Evolutionary conservation across 2,329 filamentous ascomycete genomes (phyloP), one percentile per base, ranked within the genome.

Genomic region (Teratosphaeria gauchensis): DNA sequence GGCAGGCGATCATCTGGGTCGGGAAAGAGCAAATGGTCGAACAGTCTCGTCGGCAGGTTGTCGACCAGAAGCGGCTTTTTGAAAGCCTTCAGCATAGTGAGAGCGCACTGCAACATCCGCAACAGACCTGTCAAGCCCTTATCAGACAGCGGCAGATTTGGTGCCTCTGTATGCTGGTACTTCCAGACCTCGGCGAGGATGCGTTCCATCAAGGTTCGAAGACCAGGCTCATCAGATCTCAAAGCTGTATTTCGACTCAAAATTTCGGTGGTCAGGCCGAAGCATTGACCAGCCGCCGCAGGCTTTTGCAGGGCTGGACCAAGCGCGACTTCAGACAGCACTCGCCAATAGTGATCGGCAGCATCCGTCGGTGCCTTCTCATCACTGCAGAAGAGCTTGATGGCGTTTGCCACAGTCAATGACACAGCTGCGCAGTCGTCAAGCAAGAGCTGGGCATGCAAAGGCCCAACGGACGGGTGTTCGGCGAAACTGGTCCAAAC

Each of bases 41-140:
- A 66, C 1, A 72, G 31, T 19, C 65, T 51, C 8, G 58, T 28
- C n/a, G 68, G 59, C 6, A 72, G 59, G 8, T 61, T 54, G 1
- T 60, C 56, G n/a, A 68, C 56, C 8, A 59, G 53, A 19, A 72
- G 59, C 14, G 69, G 64, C 59, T 69, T 69, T 58, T 70, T 70
- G 56, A 66, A 68, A 51, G 62, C 65, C 55, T 65, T 68, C 19
- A 71, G 56, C 6, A 65, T 55, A 6, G 56, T 57, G 12, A 70
- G 56, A 48, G 74, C 73, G 54, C 65, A 71, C 11, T 66, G 63
- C 16, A 79, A 65, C 31, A 79, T 67, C 42, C 70, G 72, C 2
- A 76, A 71, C 24, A 79, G 69, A 6, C 68, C 68, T 7, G 54
- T 31, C 28, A 71, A 61, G 4, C 62, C 61, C 14, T 59, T 31